Evolutionary conservation across 345 rosid species (phyloP), one percentile per base, ranked within the genome.

Genomic region (Pistacia vera): DNA sequence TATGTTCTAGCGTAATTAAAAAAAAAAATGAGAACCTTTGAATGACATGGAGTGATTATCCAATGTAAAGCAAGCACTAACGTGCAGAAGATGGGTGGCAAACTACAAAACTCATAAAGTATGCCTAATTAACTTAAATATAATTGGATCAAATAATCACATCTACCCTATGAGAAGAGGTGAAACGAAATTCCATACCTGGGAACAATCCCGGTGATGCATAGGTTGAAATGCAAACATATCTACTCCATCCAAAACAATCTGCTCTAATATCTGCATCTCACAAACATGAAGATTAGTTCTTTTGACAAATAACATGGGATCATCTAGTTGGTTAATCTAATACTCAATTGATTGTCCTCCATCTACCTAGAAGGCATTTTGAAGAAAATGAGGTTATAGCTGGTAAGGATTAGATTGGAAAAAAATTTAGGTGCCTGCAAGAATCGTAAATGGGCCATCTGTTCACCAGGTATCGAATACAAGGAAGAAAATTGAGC

Each of bases 141-240:
- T 41, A 41, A 41, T 41, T 8, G 8, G 9, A 41, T 5, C 46
- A 41, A 41, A 41, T 41, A 6, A 41, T 30, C 46, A 7, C 5
- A 41, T 41, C 46, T 8, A 8, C 9, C 5, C 1, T 1, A 41
- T 41, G 46, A 5, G 46, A 41, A 72, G 52, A 44, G 66, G 36
- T 74, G 57, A 46, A 60, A 41, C 57, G 54, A n/a, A 55, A 36
- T n/a, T 70, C 63, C 75, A 73, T 73, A 96, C 97, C 92, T 89
- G 98, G 77, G 96, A 89, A 83, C 97, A 94, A 83, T 96, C 97
- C n/a, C 85, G 85, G 56, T 86, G 84, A 71, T 89, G 97, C 98
- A 93, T 92, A 30, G 92, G 94, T 77, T 86, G 92, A 75, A 96
- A 94, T 86, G 91, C 77, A 73, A 82, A 88, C 67, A 85, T 83